Base-by-base conservation (phyloP, 2,329 filamentous ascomycete genomes). In the Xylaria digitata region DNA sequence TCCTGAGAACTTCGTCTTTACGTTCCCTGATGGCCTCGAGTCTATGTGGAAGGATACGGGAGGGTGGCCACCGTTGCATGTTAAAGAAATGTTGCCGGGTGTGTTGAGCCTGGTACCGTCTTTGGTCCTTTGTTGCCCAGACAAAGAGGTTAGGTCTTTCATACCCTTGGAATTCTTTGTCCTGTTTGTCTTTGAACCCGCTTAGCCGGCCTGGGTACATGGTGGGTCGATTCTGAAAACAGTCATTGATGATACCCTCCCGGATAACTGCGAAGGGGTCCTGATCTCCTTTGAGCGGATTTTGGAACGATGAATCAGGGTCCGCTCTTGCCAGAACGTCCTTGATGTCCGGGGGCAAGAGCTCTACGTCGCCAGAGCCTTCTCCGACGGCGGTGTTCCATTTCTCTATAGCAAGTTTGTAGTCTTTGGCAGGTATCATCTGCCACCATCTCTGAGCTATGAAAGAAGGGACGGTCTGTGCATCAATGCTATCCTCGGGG, bases 51-150 rank as follows among this genome's bases (percentile, higher is more conserved):
- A 66, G 74, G 69, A 84, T 81, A 59, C 82, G 72, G 30, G 80
- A 71, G 21, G 81, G 49, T 42, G 84, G 84, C 84, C 85, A 87
- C 45, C 83, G 80, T 71, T 82, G 77, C 50, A 86, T 74, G 68
- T 76, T 74, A 75, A 84, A 86, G 72, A 79, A 86, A 6, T 72
- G 68, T 52, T 70, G 73, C 58, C 76, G 73, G 17, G 72, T 75
- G 59, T 74, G 75, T 23, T 69, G 71, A 6, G 76, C 74, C 56
- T 78, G 75, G 63, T 70, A 75, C 55, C 70, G 68, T 61, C 76
- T 72, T 63, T 77, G 73, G 46, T 66, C 67, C 67, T 70, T 58
- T 58, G 72, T 76, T 59, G 75, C 75, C 76, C 76, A 78, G 61
- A 70, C 74, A 71, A 76, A 78, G 45, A 78, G 71, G 62, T 70